A percentile compares a stretch with the other conserved stretches of the same genome.
Conservation (phyloP, 2,329 filamentous ascomycete genomes). For the Venturiaceae sp. region DNA sequence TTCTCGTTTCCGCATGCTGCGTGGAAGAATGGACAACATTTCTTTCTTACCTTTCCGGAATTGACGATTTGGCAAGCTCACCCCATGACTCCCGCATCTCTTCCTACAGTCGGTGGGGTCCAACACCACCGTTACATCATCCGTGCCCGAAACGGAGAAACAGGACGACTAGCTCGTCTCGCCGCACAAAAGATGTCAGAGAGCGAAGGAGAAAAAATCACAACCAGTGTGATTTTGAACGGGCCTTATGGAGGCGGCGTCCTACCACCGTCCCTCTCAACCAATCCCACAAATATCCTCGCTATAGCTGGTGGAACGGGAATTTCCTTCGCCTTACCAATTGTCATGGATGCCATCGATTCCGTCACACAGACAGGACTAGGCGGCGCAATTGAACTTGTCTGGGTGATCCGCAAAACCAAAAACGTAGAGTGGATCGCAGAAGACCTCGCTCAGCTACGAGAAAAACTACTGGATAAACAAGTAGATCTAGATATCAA, state of each 20-base stretch:
- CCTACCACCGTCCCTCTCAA: slow-evolving; percentile 12
- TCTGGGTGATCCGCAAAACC: slow-evolving; percentile 24
- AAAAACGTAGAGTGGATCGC: slow-evolving; percentile 25
- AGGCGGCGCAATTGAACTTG: slow-evolving; percentile 20
- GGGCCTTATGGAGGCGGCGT: slow-evolving; percentile 24
- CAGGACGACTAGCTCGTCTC: slow-evolving; percentile 21
- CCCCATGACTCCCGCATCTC: slow-evolving; percentile 56
- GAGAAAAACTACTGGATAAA: background rate
- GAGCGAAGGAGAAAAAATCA: slow-evolving; percentile 13
- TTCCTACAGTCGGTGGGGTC: slow-evolving; percentile 37
- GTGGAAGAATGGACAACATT: slow-evolving; percentile 62
- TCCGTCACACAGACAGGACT: slow-evolving; percentile 10
- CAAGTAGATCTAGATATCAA: slow-evolving; percentile 14
- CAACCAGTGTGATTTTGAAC: slow-evolving; percentile 21
- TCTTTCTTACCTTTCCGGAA: slow-evolving; percentile 59
- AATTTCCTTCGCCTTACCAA: slow-evolving; percentile 26
- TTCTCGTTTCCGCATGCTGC: slow-evolving; percentile 50
- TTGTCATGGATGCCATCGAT: slow-evolving; percentile 20
- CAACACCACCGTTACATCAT: slow-evolving; percentile 29
- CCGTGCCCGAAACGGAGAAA: slow-evolving; percentile 24
- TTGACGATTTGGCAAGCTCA: slow-evolving; percentile 63
- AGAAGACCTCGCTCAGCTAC: slow-evolving; percentile 19
- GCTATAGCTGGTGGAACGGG: slow-evolving; percentile 27
- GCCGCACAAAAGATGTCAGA: slow-evolving; percentile 13
- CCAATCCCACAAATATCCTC: slow-evolving; percentile 18